Percentiles rank a stretch among this genome's conserved stretches.
These are phyloP conservation scores for Circinella umbellata DNA, from an alignment of 371 early-diverging fungal genomes.

Conservation along the genomic window DNA sequence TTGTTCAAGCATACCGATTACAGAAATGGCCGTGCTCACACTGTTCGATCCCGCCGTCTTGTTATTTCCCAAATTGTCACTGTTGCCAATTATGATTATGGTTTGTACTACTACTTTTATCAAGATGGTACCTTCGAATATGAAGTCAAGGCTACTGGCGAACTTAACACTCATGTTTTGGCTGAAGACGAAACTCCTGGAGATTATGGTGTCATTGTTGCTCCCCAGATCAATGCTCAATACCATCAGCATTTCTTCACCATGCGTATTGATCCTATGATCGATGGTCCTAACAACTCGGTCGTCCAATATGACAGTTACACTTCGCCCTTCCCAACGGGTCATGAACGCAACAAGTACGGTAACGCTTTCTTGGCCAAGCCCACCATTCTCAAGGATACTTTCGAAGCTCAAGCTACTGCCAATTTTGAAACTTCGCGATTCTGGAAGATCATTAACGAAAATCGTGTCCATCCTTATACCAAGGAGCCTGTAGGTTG, in stretches of 20 bases:
- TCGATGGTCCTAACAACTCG: constrained; percentile 54
- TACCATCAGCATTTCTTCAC: constrained; percentile 62
- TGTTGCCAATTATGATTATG: constrained; percentile 63
- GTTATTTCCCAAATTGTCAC: constrained; percentile 61
- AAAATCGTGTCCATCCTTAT: constrained; percentile 48
- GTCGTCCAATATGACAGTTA: constrained; percentile 44
- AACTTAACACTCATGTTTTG: constrained; percentile 56
- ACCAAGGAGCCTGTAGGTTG: constrained; percentile 50
- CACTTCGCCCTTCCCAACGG: constrained; percentile 43
- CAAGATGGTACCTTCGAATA: constrained; percentile 63
- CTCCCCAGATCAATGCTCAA: constrained; percentile 58
- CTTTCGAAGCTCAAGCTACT: constrained; percentile 38
- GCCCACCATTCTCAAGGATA: constrained; percentile 42
- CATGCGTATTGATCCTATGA: constrained; percentile 60
- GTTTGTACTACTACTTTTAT: constrained; percentile 61
- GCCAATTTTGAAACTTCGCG: constrained; percentile 40
- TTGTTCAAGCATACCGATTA: constrained; percentile 64
- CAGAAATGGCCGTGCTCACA: constrained; percentile 52
- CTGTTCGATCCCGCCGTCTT: constrained; percentile 54
- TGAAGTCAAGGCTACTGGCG: constrained; percentile 62
- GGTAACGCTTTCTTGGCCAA: constrained; percentile 49
- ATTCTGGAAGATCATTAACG: constrained; percentile 57
- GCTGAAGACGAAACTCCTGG: constrained; percentile 55
- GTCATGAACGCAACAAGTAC: constrained; percentile 46
- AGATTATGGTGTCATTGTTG: constrained; percentile 52